phyloP scores from a whole-genome alignment of 768 basidiomycete genomes.

The Panellus pusillus region DNA sequence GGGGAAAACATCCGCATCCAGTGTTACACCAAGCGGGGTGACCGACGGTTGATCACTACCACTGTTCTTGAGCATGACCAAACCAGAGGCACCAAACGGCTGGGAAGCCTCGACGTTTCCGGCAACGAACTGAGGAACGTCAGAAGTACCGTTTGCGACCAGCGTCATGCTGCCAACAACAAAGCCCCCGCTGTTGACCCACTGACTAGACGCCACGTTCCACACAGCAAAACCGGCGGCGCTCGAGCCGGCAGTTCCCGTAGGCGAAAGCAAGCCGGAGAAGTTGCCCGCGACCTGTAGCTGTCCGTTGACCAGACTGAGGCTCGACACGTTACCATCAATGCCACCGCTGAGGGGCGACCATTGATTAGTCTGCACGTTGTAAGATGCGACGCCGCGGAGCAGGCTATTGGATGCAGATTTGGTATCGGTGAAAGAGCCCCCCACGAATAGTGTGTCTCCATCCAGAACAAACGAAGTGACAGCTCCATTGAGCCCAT shows the following conservation, averaged over 20 bases:
- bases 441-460: conserved; percentile 80
- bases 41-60: conserved; percentile 54
- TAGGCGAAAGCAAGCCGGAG: conserved; percentile 41
- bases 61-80: conserved; percentile 76
- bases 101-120: conserved; percentile 60
- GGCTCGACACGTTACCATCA: conserved; percentile 67
- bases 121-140: conserved; percentile 61
- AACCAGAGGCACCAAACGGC: conserved; percentile 73
- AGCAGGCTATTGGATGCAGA: conserved; percentile 55
- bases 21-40: conserved; percentile 58
- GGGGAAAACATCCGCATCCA: conserved; percentile 37
- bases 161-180: conserved; percentile 70
- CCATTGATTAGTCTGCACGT: conserved; percentile 68
- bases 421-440: conserved; percentile 74
- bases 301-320: conserved; percentile 50
- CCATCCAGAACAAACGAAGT: conserved; percentile 62
- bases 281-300: conserved; percentile 79
- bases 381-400: conserved; percentile 67
- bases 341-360: conserved; percentile 68
- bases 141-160: conserved; percentile 62
- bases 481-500: conserved; percentile 82
- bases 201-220: conserved; percentile 57
- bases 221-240: conserved; percentile 74
- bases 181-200: conserved; percentile 78
- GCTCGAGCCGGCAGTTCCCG: conserved; percentile 34